Evolutionary conservation across 2,329 filamentous ascomycete species (phyloP).

Genomic region (Arthrobotrys megalospora): DNA sequence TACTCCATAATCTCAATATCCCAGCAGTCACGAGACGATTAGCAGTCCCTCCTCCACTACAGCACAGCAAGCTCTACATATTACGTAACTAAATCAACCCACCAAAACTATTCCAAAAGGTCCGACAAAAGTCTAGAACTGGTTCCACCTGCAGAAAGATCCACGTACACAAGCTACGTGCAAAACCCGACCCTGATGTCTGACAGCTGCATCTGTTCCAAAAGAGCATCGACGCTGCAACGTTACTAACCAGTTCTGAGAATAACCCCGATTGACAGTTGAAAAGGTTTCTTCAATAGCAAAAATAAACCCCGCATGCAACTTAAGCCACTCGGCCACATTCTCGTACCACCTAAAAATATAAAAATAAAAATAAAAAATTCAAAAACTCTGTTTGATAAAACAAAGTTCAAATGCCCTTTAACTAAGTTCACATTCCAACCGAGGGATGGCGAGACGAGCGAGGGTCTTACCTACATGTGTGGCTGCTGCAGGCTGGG

Average conservation of each 20-base stretch:
- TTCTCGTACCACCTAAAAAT: constrained; percentile 9
- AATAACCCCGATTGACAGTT: background rate
- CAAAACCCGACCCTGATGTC: background rate
- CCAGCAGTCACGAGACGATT: too few relatives aligned
- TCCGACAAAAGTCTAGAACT: background rate
- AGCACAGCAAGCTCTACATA: too few relatives aligned
- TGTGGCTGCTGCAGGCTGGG: constrained; percentile 3
- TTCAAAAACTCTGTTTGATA: background rate
- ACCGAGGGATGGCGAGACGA: background rate
- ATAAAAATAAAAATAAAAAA: constrained; percentile 10
- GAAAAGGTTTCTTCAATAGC: background rate
- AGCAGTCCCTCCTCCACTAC: too few relatives aligned
- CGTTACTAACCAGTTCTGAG: background rate
- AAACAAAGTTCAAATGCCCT: constrained; percentile 3
- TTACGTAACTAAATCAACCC: too few relatives aligned
- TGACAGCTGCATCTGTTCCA: background rate
- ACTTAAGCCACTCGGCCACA: background rate
- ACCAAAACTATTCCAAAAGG: too few relatives aligned
- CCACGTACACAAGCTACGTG: background rate
- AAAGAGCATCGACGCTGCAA: background rate
- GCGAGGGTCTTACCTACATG: background rate
- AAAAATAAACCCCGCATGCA: background rate
- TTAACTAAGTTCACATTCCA: constrained; percentile 1
- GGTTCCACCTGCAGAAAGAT: background rate
- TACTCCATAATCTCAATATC: too few relatives aligned